Percentiles rank a stretch among this genome's conserved stretches.
These are phyloP conservation scores for Leptodermis oblonga DNA, from an alignment of 257 asterid species.

Conservation along the genomic window DNA sequence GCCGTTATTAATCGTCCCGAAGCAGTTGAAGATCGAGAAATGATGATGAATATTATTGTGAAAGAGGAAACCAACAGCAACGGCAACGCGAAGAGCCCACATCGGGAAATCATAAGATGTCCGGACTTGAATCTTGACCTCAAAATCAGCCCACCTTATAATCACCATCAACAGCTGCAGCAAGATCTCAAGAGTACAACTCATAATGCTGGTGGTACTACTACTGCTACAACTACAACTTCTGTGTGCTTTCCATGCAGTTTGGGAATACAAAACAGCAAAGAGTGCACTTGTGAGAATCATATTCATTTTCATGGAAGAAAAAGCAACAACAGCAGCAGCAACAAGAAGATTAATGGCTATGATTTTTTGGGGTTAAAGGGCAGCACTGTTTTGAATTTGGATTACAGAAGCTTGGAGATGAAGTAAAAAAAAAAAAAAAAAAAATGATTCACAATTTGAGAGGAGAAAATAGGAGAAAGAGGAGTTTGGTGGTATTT, in stretches of 20 bases:
- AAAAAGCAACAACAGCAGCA: slow-evolving; percentile 1
- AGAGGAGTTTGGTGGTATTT: slow-evolving; percentile 20
- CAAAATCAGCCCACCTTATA: slow-evolving; percentile 71
- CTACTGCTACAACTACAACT: not conserved
- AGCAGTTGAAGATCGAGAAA: slow-evolving; percentile 2
- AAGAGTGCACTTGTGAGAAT: slow-evolving; percentile 52
- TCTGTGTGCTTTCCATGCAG: slow-evolving; percentile 59
- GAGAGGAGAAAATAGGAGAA: slow-evolving; percentile 9
- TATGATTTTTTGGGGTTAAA: slow-evolving; percentile 62
- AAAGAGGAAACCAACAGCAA: slow-evolving; percentile 23
- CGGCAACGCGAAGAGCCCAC: slow-evolving; percentile 4
- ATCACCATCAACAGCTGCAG: slow-evolving; percentile 18
- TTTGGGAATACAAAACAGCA: slow-evolving; percentile 54
- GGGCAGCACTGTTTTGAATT: slow-evolving; percentile 51
- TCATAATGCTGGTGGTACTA: not conserved
- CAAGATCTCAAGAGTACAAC: not conserved
- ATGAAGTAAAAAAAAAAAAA: slow-evolving; percentile 30
- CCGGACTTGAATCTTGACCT: slow-evolving; percentile 91
- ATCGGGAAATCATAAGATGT: slow-evolving; percentile 34
- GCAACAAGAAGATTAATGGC: slow-evolving; percentile 11
- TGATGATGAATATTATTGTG: slow-evolving; percentile 1
- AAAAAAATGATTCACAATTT: not conserved
- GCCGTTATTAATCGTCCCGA: not conserved
- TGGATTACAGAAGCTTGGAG: slow-evolving; percentile 75
- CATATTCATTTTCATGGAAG: slow-evolving; percentile 4